Percentiles rank a stretch among this genome's conserved stretches.
phyloP scores from a whole-genome alignment of 2,329 filamentous ascomycete genomes.

The Trichoderma atrobrunneum region DNA sequence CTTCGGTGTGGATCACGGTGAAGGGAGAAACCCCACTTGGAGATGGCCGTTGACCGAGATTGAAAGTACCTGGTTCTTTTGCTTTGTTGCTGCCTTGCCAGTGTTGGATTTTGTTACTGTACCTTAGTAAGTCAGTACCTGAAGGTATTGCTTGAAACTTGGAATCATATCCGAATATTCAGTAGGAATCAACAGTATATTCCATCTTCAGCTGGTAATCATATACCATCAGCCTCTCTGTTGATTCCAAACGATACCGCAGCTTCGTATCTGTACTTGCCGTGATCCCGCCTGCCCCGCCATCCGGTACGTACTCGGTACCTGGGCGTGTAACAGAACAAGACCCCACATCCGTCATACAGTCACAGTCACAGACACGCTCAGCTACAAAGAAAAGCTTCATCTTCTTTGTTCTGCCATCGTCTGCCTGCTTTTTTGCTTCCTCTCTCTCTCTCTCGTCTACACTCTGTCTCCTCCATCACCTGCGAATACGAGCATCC shows the following conservation, averaged over 20 bases:
- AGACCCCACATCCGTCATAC: slow-evolving; percentile 14
- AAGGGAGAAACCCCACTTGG: background rate
- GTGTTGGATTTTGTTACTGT: background rate
- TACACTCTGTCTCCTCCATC: background rate
- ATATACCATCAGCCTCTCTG: background rate
- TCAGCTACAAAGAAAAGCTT: background rate
- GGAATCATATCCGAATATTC: background rate
- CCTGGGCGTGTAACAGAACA: background rate
- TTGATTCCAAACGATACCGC: background rate
- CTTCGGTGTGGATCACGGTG: background rate
- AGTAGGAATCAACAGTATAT: too few species aligned
- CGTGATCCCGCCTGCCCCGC: background rate
- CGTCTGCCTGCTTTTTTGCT: background rate
- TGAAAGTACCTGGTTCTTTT: background rate
- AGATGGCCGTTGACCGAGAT: background rate
- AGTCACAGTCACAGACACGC: background rate
- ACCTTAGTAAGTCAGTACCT: too few species aligned
- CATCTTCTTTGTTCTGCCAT: background rate
- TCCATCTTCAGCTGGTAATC: too few species aligned
- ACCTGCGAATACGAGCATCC: background rate
- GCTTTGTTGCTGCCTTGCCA: background rate
- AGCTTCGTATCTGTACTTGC: background rate
- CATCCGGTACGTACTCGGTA: background rate
- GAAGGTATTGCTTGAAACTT: too few species aligned
- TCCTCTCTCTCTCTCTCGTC: background rate